These are phyloP conservation scores for Meira nashicola DNA, from an alignment of 1,284 basidiomycete species.

Conservation along the genomic window DNA sequence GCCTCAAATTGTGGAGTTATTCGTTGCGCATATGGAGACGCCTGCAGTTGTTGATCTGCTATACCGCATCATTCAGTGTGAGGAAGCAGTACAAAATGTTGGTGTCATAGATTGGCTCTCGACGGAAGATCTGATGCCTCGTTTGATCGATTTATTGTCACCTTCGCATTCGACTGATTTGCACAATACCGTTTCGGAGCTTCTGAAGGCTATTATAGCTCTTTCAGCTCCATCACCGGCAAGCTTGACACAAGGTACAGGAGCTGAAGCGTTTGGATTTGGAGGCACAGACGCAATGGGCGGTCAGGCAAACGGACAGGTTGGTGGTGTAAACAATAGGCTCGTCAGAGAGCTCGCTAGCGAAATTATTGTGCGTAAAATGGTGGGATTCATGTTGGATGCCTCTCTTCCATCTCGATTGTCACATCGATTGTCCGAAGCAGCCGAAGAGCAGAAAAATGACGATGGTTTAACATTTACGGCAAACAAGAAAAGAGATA, in stretches of 20 bases:
- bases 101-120: conserved; percentile 91
- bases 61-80: conserved; percentile 83
- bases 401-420: conserved; percentile 51
- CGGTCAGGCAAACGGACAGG: conserved; percentile 19
- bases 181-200: conserved; percentile 81
- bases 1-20: conserved; percentile 73
- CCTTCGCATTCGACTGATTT: conserved; percentile 72
- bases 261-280: conserved; percentile 17
- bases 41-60: conserved; percentile 88
- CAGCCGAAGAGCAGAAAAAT: conserved; percentile 29
- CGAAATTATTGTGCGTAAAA: conserved; percentile 66
- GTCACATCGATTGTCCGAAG: conserved; percentile 21
- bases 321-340: conserved; percentile 60
- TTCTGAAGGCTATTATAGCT: conserved; percentile 90
- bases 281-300: conserved; percentile 23
- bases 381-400: conserved; percentile 75
- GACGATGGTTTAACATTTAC: too few relatives aligned
- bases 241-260: conserved; percentile 54
- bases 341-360: conserved; percentile 86
- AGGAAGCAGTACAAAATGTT: conserved; percentile 74
- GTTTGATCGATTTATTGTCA: conserved; percentile 76
- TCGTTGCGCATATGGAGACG: conserved; percentile 80
- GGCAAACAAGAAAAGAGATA: background rate
- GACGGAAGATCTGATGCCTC: conserved; percentile 73
- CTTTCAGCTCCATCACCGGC: conserved; percentile 85